Evolutionary conservation across 768 basidiomycete genomes (phyloP), one percentile per base, ranked within the genome.

Genomic region (Leccinum obscurum): DNA sequence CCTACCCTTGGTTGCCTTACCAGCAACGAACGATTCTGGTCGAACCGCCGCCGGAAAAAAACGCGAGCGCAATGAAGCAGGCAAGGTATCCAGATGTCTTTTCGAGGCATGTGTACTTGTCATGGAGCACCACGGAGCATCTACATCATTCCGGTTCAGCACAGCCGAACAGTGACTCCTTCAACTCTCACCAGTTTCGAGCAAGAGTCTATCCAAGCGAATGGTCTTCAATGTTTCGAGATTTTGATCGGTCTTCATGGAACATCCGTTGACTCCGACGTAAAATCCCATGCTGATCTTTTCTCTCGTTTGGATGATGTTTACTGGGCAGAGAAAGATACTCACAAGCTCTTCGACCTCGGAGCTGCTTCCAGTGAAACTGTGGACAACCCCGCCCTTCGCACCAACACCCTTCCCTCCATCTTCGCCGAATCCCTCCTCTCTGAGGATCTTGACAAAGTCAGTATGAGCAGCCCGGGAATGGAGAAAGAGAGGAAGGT

Each of bases 401-500:
- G 78, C 85, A 44, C 86, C 90, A 58, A 83, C 75, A 30, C 70
- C 73, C 60, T 69, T 72, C 3, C 88, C 87, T 30, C 86, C 82
- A 64, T 83, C 72, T 41, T 78, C 73, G 15, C 80, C 79, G 67
- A 89, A 89, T 1, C 89, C 86, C 63, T 87, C 85, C 58, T 87
- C 85, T 24, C 76, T 78, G 24, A 93, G 78, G 20, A 88, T 87
- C 20, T 66, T 69, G 28, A 90, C 83, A 59, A 93, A 79, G 64
- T 93, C 92, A 2, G 63, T 49, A 65, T 92, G 90, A 1, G 89
- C 87, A n/a, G 87, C 83, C 20, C 92, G 83, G 1, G 86, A 92
- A 72, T 93, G 92, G 4, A 94, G 79, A 72, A 93, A 93, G 22
- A 94, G 72, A 0, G 92, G 92, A 9, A 94, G 79, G 64, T 83